Percentiles rank a stretch among this genome's conserved stretches.
Conservation (phyloP, 176 grass and related monocot genomes). For the Carex kokanica region DNA sequence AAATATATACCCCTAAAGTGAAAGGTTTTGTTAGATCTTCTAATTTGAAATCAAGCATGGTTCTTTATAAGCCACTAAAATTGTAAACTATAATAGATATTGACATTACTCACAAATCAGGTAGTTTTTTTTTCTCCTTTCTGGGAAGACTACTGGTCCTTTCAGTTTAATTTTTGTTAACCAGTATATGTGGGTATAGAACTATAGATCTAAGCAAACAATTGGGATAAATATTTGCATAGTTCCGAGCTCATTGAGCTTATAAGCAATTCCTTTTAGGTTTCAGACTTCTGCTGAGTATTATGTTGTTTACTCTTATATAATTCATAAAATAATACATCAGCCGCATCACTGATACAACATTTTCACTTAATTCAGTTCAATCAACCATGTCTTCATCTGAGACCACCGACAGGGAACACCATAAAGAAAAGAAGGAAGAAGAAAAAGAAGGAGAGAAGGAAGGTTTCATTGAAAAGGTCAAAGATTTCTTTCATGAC, state of each 20-base stretch:
- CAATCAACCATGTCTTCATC: constrained; percentile 25
- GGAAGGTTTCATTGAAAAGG: constrained; percentile 73
- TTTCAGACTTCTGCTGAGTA: too few relatives aligned
- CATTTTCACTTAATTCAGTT: background rate
- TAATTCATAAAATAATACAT: constrained; percentile 4
- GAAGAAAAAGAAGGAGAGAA: constrained; percentile 29
- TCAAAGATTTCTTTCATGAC: constrained; percentile 95
- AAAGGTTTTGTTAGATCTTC: background rate
- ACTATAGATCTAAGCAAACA: background rate
- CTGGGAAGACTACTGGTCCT: background rate
- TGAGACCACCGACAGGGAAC: constrained; percentile 37
- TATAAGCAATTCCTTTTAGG: background rate
- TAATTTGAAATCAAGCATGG: background rate
- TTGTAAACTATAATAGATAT: background rate
- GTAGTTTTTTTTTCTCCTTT: background rate
- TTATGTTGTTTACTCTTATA: background rate
- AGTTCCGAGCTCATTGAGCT: background rate
- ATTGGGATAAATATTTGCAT: background rate
- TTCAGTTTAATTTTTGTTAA: too few relatives aligned
- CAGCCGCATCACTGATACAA: background rate
- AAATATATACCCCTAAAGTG: background rate
- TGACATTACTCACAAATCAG: background rate
- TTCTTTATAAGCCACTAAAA: background rate
- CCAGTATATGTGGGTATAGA: background rate
- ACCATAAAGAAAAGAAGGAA: constrained; percentile 30